Evolutionary conservation across 768 basidiomycete species (phyloP), one percentile per base, ranked within the genome.

Genomic region (Calocera cornea): DNA sequence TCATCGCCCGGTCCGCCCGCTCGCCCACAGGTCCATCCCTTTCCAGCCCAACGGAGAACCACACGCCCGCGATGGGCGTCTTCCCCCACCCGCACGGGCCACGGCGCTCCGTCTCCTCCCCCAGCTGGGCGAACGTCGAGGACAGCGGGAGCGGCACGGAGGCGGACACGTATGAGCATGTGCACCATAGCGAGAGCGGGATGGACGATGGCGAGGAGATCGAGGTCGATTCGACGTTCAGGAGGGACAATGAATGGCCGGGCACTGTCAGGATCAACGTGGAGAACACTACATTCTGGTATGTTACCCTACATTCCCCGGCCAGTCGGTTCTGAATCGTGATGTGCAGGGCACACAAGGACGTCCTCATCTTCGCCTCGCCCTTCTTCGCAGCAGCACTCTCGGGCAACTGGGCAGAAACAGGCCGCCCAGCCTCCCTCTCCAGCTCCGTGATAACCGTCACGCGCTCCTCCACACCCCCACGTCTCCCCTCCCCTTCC

Each of bases 311-410:
- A 14, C n/a, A n/a, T 65, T 68, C 67, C 16, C 14, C 41, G 14
- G 54, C 24, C 40, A 69, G 64, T 38, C 27, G 66, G 38, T 34
- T 0, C 50, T 47, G 19, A 16, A 22, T 31, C 38, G 38, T 34
- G 44, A 41, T 50, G 50, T 50, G 50, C 73, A 92, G 90, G 90
- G 88, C 89, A 0, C 93, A 95, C 78, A 93, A 91, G 75, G 92
- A 95, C 74, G 85, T 95, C 33, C 79, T 95, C 5, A 89, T 87
- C 77, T 95, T 93, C 74, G 89, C 92, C 2, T 94, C 92, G n/a
- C 91, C 93, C 0, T 95, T 95, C 81, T 95, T 95, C 75, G 88
- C 94, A 76, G 91, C 90, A 19, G 87, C 92, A 10, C 79, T 95
- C 60, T 44, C 49, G 41, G 24, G 24, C 8, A 85, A 90, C 73